phyloP scores from a whole-genome alignment of 495 filamentous ascomycete species.

The Melanomma pulvis-pyrius region DNA sequence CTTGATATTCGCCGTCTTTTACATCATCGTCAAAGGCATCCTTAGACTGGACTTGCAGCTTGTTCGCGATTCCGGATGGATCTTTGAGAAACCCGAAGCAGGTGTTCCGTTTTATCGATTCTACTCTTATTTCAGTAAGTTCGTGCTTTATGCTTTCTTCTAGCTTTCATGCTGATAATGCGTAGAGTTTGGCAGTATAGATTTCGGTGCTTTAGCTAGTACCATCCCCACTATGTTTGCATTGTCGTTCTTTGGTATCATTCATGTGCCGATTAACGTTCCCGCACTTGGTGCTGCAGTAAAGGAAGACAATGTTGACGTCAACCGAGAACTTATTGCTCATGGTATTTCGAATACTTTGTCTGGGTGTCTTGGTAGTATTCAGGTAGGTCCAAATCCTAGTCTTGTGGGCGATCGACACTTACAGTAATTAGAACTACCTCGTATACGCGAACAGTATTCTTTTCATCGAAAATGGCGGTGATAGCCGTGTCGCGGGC shows the following conservation, averaged over 20 bases:
- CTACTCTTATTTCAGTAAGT: slow-evolving; percentile 86
- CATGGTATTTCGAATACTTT: slow-evolving; percentile 92
- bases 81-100: slow-evolving; percentile 80
- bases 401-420: not conserved
- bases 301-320: slow-evolving; percentile 85
- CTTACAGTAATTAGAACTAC: slow-evolving; percentile 68
- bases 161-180: slow-evolving; percentile 16
- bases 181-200: slow-evolving; percentile 69
- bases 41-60: slow-evolving; percentile 62
- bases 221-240: slow-evolving; percentile 95
- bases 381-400: slow-evolving; percentile 60
- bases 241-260: slow-evolving; percentile 92
- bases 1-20: slow-evolving; percentile 76
- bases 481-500: slow-evolving; percentile 81
- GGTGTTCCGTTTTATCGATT: slow-evolving; percentile 96
- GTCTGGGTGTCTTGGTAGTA: slow-evolving; percentile 82
- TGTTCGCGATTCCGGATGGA: slow-evolving; percentile 77
- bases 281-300: slow-evolving; percentile 86
- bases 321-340: slow-evolving; percentile 88
- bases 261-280: slow-evolving; percentile 98
- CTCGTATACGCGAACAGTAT: slow-evolving; percentile 95
- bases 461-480: slow-evolving; percentile 91
- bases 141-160: not conserved
- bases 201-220: slow-evolving; percentile 78
- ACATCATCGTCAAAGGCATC: slow-evolving; percentile 71